Conservation (phyloP, 2,329 filamentous ascomycete genomes). For the Calonectria pauciramosa region DNA sequence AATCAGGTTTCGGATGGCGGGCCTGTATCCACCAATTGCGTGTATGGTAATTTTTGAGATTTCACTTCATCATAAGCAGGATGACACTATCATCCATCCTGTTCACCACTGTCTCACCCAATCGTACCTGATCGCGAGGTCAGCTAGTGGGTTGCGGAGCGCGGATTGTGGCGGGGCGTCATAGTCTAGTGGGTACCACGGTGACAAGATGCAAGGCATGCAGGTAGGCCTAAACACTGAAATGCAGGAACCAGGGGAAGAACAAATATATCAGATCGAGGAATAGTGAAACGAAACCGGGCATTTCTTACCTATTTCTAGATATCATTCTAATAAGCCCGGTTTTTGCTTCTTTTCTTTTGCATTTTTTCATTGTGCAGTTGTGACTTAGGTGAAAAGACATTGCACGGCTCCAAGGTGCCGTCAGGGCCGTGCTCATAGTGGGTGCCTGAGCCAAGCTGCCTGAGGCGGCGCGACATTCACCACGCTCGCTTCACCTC, state of each 20-base stretch:
- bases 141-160: neutral
- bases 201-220: neutral
- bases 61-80: neutral
- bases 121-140: neutral
- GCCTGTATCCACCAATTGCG: neutral
- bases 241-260: neutral
- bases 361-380: too few relatives aligned
- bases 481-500: slow-evolving; percentile 1
- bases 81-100: neutral
- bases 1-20: neutral
- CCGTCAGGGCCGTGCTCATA: neutral
- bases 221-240: neutral
- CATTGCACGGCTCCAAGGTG: neutral
- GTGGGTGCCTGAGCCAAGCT: slow-evolving; percentile 15
- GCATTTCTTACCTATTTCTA: neutral
- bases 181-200: neutral
- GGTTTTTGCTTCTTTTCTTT: too few relatives aligned
- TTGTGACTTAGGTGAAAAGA: neutral
- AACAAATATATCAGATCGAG: neutral
- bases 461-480: slow-evolving; percentile 21
- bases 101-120: neutral
- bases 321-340: neutral
- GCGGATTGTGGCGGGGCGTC: neutral
- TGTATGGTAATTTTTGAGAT: too few relatives aligned
- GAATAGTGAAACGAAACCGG: neutral